phyloP scores from a whole-genome alignment of 139 green algal genomes.

The Chlorella sorokiniana region DNA sequence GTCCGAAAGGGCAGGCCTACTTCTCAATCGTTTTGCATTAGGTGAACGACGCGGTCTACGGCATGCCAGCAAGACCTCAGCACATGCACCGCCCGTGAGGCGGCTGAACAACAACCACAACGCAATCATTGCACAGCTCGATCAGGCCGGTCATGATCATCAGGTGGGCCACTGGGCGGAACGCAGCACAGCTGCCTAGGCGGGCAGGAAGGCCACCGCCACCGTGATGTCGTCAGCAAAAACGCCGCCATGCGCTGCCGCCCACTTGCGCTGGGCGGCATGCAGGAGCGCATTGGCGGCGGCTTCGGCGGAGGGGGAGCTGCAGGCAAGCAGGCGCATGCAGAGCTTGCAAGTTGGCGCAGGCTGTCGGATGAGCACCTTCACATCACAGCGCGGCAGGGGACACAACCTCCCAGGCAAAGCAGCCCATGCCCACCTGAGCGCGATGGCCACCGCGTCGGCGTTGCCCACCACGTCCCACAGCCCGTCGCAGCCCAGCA shows the following conservation, averaged over 20 bases:
- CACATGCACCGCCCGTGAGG: too few species aligned
- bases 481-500: slow-evolving; percentile 48
- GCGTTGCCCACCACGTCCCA: slow-evolving; percentile 43
- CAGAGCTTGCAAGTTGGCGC: not conserved
- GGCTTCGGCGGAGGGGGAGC: slow-evolving; percentile 18
- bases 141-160: too few species aligned
- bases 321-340: not conserved
- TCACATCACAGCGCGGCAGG: not conserved
- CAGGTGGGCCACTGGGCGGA: too few species aligned
- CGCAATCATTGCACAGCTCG: too few species aligned
- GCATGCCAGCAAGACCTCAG: too few species aligned
- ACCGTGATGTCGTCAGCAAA: slow-evolving; percentile 51
- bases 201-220: slow-evolving; percentile 43
- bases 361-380: too few species aligned
- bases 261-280: slow-evolving; percentile 37
- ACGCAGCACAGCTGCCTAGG: not conserved
- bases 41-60: too few species aligned
- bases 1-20: too few species aligned
- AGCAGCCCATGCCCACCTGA: not conserved
- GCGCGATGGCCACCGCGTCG: slow-evolving; percentile 43
- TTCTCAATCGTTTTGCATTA: too few species aligned
- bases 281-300: slow-evolving; percentile 28
- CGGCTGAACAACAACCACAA: too few species aligned
- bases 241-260: slow-evolving; percentile 18
- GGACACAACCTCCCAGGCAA: not conserved